phyloP scores from a whole-genome alignment of 371 early-diverging fungal species.

The Mortierella sp. region DNA sequence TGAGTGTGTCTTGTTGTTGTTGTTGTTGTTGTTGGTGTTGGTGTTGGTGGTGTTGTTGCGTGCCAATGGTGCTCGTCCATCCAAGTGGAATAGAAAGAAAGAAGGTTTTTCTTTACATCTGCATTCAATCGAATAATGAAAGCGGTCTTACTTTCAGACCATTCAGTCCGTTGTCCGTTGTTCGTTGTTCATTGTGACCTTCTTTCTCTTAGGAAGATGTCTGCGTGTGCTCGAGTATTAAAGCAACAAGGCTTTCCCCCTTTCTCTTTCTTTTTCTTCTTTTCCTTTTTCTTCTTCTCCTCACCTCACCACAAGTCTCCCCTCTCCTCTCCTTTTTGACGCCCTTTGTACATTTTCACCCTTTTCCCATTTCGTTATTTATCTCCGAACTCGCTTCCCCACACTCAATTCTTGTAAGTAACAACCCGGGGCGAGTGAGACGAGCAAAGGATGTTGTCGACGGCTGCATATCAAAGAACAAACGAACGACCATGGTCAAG shows the following conservation, averaged over 20 bases:
- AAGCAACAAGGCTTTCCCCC: not conserved
- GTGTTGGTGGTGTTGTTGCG: not conserved
- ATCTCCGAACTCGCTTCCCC: not conserved
- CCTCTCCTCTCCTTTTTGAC: not conserved
- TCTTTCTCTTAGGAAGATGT: not conserved
- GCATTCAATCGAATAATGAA: slow-evolving; percentile 8
- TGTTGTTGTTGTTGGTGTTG: not conserved
- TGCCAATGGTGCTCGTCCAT: not conserved
- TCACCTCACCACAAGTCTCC: not conserved
- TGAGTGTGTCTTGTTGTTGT: not conserved
- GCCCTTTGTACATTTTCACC: not conserved
- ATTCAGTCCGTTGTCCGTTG: not conserved
- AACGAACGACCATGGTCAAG: not conserved
- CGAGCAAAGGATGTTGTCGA: not conserved
- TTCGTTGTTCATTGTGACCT: slow-evolving; percentile 1
- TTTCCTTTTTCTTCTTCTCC: not conserved
- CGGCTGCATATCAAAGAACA: not conserved
- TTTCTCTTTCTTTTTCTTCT: not conserved
- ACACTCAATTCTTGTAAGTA: not conserved
- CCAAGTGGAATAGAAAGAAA: not conserved
- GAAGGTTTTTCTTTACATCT: not conserved
- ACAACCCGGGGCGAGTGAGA: too few relatives aligned
- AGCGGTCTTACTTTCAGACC: not conserved
- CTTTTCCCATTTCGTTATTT: not conserved
- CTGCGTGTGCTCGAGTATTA: not conserved